phyloP scores from a whole-genome alignment of 805 yeast genomes.

The Metahyphopichia silvanorum region DNA sequence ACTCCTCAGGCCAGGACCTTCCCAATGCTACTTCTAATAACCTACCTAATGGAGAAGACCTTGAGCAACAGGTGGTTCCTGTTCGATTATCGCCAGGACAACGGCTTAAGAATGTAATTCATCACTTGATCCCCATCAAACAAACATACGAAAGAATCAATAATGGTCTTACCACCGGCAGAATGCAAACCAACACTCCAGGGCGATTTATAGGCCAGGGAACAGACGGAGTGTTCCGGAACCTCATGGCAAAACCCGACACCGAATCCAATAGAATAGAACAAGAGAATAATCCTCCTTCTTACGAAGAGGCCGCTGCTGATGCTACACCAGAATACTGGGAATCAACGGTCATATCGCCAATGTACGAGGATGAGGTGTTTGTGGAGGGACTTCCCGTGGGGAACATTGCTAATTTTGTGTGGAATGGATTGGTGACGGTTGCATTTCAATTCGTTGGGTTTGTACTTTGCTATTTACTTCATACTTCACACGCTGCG shows the following conservation, averaged over 20 bases:
- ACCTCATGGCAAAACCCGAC: slow-evolving; percentile 87
- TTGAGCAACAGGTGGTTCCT: slow-evolving; percentile 23
- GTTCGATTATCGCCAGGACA: slow-evolving; percentile 22
- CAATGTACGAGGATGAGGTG: slow-evolving; percentile 82
- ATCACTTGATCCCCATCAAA: slow-evolving; percentile 33
- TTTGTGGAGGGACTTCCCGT: slow-evolving; percentile 95
- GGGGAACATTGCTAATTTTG: slow-evolving; percentile 81
- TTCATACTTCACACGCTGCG: slow-evolving; percentile 97
- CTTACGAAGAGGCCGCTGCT: slow-evolving; percentile 92
- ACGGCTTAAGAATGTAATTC: slow-evolving; percentile 28
- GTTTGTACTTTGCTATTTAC: slow-evolving; percentile 79
- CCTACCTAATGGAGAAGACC: slow-evolving; percentile 11
- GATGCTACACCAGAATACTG: slow-evolving; percentile 96
- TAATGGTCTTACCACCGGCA: slow-evolving; percentile 39
- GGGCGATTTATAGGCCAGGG: slow-evolving; percentile 46
- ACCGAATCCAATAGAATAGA: slow-evolving; percentile 27
- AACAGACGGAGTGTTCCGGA: slow-evolving; percentile 90
- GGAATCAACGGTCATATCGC: slow-evolving; percentile 82
- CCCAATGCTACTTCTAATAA: slow-evolving; percentile 1
- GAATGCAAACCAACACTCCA: slow-evolving; percentile 40
- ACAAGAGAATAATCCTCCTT: slow-evolving; percentile 65
- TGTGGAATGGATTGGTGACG: slow-evolving; percentile 88
- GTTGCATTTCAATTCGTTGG: slow-evolving; percentile 94
- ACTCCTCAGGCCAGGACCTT: slow-evolving; percentile 8
- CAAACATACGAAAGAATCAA: slow-evolving; percentile 42